Base-by-base conservation (phyloP, 176 grass and related monocot species). In the Rhipidocladum racemiflorum region DNA sequence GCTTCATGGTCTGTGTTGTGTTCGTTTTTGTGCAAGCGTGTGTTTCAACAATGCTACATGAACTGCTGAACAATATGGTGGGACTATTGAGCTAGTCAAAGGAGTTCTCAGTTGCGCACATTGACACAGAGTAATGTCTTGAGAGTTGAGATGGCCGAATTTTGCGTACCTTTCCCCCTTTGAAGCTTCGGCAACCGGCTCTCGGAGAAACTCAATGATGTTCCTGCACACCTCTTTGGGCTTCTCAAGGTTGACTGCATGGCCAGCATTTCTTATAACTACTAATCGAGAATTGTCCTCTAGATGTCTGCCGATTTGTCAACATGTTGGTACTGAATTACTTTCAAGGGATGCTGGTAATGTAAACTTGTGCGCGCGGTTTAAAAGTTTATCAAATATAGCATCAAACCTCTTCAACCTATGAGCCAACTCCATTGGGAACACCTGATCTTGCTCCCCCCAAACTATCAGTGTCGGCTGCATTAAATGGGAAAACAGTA, bases 211-310 rank as follows among this genome's bases (percentile, higher is more conserved):
- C 11, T 77, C 64, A 9, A 84, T 83, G 85, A 99, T 83, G 50
- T 43, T 86, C 72, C 72, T 80, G 77, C 88, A 95, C 51, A 95
- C 50, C 10, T 93, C 88, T 74, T 62, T 75, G 43, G 89, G 72
- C 74, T 99, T 99, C 86, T 99, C 96, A 54, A 99, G 93, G 54
- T 95, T 99, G 53, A 95, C 88, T n/a, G 92, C 96, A 48, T 99
- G 96, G 21, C 96, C 92, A 66, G 96, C 92, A 53, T 93, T 89
- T 29, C 61, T 90, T 76, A 95, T 90, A 34, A 91, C 85, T 69
- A 87, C 87, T 79, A 99, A 65, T 18, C 88, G 85, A 64, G 91
- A 88, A 54, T 85, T 91, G 6, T 89, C 96, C 15, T 51, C 76
- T 12, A 99, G 88, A 93, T 93, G 92, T 76, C 96, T 99, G 92